Conservation (phyloP, 75 land plant genomes). For the Pinus tabuliformis region DNA sequence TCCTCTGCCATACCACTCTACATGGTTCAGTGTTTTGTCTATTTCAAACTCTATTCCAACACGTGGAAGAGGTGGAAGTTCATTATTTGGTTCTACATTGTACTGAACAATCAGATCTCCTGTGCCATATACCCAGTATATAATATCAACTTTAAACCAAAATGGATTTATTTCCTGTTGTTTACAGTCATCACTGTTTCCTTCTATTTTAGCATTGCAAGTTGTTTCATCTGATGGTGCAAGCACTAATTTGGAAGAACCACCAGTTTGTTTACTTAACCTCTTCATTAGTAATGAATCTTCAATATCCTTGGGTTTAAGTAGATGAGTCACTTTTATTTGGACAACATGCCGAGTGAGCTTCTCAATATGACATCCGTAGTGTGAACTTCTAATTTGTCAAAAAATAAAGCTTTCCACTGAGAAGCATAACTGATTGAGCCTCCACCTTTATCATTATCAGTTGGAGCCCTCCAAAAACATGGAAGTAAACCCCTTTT, state of each 20-base stretch:
- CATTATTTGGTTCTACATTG: conserved; percentile 48
- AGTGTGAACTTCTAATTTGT: conserved; percentile 38
- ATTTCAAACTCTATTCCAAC: conserved; percentile 75
- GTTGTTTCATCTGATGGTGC: neutral
- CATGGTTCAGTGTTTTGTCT: conserved; percentile 46
- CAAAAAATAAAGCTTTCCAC: conserved; percentile 65
- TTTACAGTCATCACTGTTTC: conserved; percentile 1
- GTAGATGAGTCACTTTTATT: conserved; percentile 32
- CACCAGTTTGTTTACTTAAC: neutral
- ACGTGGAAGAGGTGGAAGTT: conserved; percentile 93
- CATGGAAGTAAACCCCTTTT: conserved; percentile 73
- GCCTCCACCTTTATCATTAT: conserved; percentile 97
- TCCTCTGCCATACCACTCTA: conserved; percentile 86
- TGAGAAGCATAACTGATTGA: conserved; percentile 53
- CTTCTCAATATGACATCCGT: conserved; percentile 34
- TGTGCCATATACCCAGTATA: conserved; percentile 66
- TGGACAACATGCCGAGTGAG: conserved; percentile 34
- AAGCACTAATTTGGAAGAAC: neutral
- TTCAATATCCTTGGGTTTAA: conserved; percentile 34
- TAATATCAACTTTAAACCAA: conserved; percentile 41
- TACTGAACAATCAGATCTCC: conserved; percentile 74
- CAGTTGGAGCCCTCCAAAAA: conserved; percentile 96
- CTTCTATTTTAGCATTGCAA: neutral
- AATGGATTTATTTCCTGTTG: neutral
- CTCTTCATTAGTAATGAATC: neutral